Evolutionary conservation across 345 rosid species (phyloP), one percentile per base, ranked within the genome.

Genomic region (Crucihimalaya himalaica): DNA sequence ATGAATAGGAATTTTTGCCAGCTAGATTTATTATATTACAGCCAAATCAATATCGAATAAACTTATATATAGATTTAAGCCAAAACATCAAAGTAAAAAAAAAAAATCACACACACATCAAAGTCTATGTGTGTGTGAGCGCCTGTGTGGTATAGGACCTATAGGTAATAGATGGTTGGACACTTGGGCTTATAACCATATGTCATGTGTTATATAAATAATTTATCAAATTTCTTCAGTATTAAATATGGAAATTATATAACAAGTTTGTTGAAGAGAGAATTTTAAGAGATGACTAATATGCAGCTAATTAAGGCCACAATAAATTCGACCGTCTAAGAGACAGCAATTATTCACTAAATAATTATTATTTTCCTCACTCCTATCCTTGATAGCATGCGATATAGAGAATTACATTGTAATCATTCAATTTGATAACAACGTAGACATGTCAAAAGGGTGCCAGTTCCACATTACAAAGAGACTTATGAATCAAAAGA

Each of bases 221-320:
- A n/a, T n/a, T 6, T 53, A 25, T 19, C 16, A 16, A 21, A 56
- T 20, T 29, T 31, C 19, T 20, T 3, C 28, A 8, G 52, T 31
- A 35, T 15, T 54, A 18, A 42, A 18, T 69, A 4, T 56, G 21
- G 6, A 32, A 48, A 35, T 0, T 8, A 68, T 71, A 72, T 8
- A 18, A 53, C 16, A 54, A 34, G n/a, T 55, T 46, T 46, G 20
- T 43, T 12, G 37, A 73, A 45, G 46, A 55, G 11, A 32, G 27
- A 46, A 14, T 57, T 19, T 57, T 47, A 48, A 66, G 72, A 56
- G 73, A 67, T 73, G 67, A 59, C 73, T 67, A 50, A 74, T 29
- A 16, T 19, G 68, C 78, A 75, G 73, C 73, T 75, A n/a, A n/a
- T n/a, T n/a, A 75, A 75, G 73, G 78, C 73, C 78, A 51, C 29